These are phyloP conservation scores for Psilocybe sp. DNA, from an alignment of 768 basidiomycete species.

Conservation along the genomic window DNA sequence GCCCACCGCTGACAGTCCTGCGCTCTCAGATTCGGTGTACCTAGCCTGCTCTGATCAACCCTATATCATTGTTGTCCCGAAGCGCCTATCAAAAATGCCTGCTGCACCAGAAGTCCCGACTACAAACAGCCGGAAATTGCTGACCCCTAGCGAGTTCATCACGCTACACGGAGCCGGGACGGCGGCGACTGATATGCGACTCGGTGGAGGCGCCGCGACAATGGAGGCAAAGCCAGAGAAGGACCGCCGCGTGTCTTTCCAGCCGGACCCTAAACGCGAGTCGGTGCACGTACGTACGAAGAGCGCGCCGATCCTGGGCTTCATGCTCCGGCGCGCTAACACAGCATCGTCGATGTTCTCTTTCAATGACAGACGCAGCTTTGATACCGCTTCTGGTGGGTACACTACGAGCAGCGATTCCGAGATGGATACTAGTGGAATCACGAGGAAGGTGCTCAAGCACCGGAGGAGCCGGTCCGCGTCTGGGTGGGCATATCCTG, in stretches of 20 bases:
- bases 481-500: conserved; percentile 27
- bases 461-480: conserved; percentile 25
- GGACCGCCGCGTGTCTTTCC: no score
- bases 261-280: not conserved
- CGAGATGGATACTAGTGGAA: not conserved
- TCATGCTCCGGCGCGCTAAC: no score
- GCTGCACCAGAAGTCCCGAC: not conserved
- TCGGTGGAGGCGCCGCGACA: not conserved
- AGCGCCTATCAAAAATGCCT: conserved; percentile 5
- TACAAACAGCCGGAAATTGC: conserved; percentile 4
- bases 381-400: not conserved
- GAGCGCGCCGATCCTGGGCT: conserved; percentile 16
- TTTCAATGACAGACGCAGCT: conserved; percentile 3
- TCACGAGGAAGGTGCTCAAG: conserved; percentile 13
- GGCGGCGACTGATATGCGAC: not conserved
- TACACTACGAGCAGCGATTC: not conserved
- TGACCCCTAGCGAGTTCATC: conserved; percentile 20
- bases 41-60: conserved; percentile 22
- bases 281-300: conserved; percentile 17
- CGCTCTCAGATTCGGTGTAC: conserved; percentile 24
- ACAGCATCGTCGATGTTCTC: not conserved
- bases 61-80: conserved; percentile 18
- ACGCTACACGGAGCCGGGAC: conserved; percentile 14
- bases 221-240: not conserved
- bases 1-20: conserved; percentile 24